Evolutionary conservation across 371 early-diverging fungal genomes (phyloP).

Genomic region (Mortierella sp.): DNA sequence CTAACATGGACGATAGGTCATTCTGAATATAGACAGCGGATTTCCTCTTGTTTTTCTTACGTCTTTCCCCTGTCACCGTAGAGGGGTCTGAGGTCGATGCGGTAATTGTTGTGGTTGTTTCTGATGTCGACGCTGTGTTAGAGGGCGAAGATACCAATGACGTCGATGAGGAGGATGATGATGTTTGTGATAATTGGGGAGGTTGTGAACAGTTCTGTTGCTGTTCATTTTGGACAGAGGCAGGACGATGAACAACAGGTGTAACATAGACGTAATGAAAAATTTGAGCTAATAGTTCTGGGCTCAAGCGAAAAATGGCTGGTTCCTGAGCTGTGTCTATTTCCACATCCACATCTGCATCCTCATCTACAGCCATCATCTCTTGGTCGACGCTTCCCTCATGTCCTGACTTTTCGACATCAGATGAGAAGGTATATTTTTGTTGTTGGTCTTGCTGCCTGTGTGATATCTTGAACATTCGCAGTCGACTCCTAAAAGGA

Average conservation of each 20-base stretch:
- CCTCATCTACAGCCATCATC: slow-evolving; percentile 12
- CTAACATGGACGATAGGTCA: slow-evolving; percentile 39
- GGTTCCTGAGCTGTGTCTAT: slow-evolving; percentile 14
- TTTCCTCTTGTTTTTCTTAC: slow-evolving; percentile 23
- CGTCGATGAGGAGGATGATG: slow-evolving; percentile 3
- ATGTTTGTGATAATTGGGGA: too few relatives aligned
- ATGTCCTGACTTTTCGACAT: neutral
- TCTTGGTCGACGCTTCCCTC: slow-evolving; percentile 4
- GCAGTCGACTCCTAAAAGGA: slow-evolving; percentile 12
- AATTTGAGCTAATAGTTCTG: slow-evolving; percentile 49
- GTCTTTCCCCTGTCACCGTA: slow-evolving; percentile 15
- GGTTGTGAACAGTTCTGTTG: too few relatives aligned
- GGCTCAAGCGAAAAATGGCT: slow-evolving; percentile 51
- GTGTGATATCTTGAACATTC: slow-evolving; percentile 14
- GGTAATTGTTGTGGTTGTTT: slow-evolving; percentile 2
- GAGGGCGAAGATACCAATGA: too few relatives aligned
- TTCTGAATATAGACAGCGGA: slow-evolving; percentile 48
- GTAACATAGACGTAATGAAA: slow-evolving; percentile 56
- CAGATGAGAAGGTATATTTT: neutral
- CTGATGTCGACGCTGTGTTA: too few relatives aligned
- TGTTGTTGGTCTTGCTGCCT: slow-evolving; percentile 8
- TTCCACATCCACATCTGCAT: neutral
- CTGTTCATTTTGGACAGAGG: neutral
- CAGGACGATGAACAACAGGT: slow-evolving; percentile 47
- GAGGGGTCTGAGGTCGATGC: slow-evolving; percentile 2